Conservation (phyloP, 495 filamentous ascomycete genomes). For the Pyrenopolyporus hunteri region DNA sequence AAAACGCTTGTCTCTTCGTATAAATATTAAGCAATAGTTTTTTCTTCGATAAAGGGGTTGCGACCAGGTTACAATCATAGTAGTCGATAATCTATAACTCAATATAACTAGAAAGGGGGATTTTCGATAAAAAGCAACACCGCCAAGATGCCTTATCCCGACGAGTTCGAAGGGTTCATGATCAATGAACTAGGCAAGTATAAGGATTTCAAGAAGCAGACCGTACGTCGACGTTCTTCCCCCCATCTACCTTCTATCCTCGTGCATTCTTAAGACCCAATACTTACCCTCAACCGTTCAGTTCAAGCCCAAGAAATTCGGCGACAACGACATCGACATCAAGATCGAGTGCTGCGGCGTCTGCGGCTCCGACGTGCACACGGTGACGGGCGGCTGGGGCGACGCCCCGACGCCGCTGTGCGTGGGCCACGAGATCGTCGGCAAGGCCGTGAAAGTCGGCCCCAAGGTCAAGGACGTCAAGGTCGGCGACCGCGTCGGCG, state of each 20-base stretch:
- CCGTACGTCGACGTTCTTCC: constrained; percentile 50
- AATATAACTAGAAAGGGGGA: no score
- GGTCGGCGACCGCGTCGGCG: constrained; percentile 77
- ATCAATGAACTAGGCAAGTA: constrained; percentile 65
- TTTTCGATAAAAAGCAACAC: neutral
- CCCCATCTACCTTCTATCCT: neutral
- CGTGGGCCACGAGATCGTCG: constrained; percentile 79
- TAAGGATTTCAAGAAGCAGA: constrained; percentile 67
- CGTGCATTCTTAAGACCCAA: neutral
- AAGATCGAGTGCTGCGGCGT: constrained; percentile 69
- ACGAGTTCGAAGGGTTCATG: constrained; percentile 77
- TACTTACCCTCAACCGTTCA: constrained; percentile 37
- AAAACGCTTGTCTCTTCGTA: neutral
- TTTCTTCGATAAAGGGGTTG: neutral
- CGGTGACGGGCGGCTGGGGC: constrained; percentile 78
- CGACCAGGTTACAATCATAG: neutral
- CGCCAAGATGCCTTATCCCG: constrained; percentile 72
- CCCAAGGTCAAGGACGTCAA: constrained; percentile 65
- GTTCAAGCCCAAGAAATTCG: constrained; percentile 81
- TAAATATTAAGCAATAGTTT: neutral
- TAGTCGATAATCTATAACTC: neutral
- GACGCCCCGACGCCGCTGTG: constrained; percentile 68
- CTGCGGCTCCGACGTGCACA: constrained; percentile 81
- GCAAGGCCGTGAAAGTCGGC: constrained; percentile 73
- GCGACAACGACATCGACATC: constrained; percentile 58